Evolutionary conservation across 352 stramenopile species (phyloP).

Genomic region (Halophytophthora polymorphica): DNA sequence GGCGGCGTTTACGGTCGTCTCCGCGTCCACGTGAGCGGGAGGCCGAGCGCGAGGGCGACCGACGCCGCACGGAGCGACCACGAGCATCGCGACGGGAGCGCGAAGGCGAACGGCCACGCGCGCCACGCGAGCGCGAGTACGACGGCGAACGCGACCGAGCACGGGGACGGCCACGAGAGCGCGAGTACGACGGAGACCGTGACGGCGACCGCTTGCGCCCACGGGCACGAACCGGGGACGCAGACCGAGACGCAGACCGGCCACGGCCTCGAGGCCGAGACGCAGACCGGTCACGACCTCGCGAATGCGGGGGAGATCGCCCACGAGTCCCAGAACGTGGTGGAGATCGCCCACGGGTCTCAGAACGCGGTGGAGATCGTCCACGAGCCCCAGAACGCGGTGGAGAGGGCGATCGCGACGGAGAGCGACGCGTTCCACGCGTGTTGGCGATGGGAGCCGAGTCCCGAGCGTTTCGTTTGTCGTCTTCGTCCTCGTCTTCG

Average conservation of each 20-base stretch:
- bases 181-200: slow-evolving; percentile 20
- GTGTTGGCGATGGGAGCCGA: slow-evolving; percentile 9
- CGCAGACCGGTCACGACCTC: slow-evolving; percentile 17
- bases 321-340: slow-evolving; percentile 9
- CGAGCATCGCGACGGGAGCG: slow-evolving; percentile 18
- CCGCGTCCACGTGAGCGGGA: slow-evolving; percentile 39
- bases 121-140: slow-evolving; percentile 20
- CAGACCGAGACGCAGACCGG: slow-evolving; percentile 17
- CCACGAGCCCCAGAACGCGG: slow-evolving; percentile 1
- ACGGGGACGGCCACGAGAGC: slow-evolving; percentile 16
- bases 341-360: slow-evolving; percentile 4
- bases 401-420: slow-evolving; percentile 10
- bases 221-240: too few species aligned
- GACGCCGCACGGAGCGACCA: too few species aligned
- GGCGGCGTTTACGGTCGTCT: slow-evolving; percentile 47
- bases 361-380: slow-evolving; percentile 10
- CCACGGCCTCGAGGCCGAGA: slow-evolving; percentile 18
- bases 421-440: slow-evolving; percentile 11
- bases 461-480: slow-evolving; percentile 19
- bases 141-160: slow-evolving; percentile 20
- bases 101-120: slow-evolving; percentile 27
- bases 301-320: slow-evolving; percentile 14
- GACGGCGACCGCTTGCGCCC: slow-evolving; percentile 22
- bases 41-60: slow-evolving; percentile 31
- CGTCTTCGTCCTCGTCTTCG: slow-evolving; percentile 41